A percentile compares a stretch with the other conserved stretches of the same genome.
These are phyloP conservation scores for Mucor sp. DNA, from an alignment of 371 early-diverging fungal species.

Conservation along the genomic window DNA sequence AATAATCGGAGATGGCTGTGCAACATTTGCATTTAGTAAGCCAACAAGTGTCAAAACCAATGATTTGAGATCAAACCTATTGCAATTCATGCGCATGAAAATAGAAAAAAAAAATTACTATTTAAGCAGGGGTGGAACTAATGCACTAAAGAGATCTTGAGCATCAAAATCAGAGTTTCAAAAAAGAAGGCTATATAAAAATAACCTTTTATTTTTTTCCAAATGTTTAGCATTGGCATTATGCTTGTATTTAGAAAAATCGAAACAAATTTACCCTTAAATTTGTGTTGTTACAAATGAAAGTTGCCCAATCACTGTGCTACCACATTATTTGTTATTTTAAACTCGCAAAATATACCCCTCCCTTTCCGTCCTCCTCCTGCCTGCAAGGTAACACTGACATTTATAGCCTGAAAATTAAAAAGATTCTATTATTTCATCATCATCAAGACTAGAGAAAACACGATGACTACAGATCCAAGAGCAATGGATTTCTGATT, in stretches of 20 bases:
- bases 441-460: neutral
- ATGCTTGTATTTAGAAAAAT: neutral
- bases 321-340: neutral
- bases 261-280: neutral
- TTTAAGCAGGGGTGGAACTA: neutral
- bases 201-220: too few relatives aligned
- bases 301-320: neutral
- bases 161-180: too few relatives aligned
- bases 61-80: neutral
- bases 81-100: conserved; percentile 9
- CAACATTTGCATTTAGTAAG: neutral
- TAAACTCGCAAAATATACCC: neutral
- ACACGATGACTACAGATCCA: neutral
- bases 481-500: neutral
- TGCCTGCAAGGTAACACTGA: neutral
- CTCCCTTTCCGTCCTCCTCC: neutral
- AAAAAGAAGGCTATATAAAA: too few relatives aligned
- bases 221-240: neutral
- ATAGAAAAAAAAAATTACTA: neutral
- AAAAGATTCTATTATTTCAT: neutral
- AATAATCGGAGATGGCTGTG: conserved; percentile 3
- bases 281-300: neutral
- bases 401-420: neutral
- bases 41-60: conserved; percentile 5
- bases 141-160: neutral